Conservation (phyloP, 2,329 filamentous ascomycete genomes). For the Fusarium sp. region DNA sequence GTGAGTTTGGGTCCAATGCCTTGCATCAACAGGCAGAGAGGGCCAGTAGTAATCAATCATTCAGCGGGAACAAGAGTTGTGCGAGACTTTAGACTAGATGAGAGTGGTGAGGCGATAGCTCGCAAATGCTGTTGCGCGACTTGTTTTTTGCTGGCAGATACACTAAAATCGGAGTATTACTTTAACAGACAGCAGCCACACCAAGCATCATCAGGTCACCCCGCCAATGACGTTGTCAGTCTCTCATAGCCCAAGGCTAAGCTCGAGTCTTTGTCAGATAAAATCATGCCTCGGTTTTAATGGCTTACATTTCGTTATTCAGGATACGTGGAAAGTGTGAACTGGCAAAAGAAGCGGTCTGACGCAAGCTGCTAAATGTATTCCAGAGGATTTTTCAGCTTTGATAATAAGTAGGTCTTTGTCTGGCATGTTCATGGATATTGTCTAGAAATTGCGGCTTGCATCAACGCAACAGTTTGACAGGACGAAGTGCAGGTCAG, state of each 20-base stretch:
- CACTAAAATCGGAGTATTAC: background rate
- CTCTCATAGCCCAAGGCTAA: slow-evolving; percentile 22
- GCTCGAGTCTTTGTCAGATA: slow-evolving; percentile 25
- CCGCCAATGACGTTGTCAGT: slow-evolving; percentile 49
- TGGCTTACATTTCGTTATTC: slow-evolving; percentile 2
- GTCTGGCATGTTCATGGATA: background rate
- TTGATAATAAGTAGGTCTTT: background rate
- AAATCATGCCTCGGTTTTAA: slow-evolving; percentile 26
- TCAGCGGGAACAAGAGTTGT: slow-evolving; percentile 38
- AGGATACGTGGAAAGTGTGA: background rate
- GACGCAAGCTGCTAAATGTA: background rate
- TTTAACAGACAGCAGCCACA: slow-evolving; percentile 21
- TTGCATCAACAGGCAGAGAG: slow-evolving; percentile 32
- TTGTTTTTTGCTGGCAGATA: fast-evolving
- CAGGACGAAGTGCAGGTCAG: background rate
- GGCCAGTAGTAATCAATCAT: slow-evolving; percentile 38
- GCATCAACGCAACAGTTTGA: background rate
- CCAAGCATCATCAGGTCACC: slow-evolving; percentile 44
- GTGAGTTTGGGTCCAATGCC: slow-evolving; percentile 27
- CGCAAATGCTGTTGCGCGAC: slow-evolving; percentile 3
- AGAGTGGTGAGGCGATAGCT: slow-evolving; percentile 33
- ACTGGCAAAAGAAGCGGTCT: slow-evolving; percentile 13
- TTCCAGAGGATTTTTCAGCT: background rate
- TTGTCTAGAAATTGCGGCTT: background rate
- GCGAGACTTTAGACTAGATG: slow-evolving; percentile 20